Conservation (phyloP, 257 asterid genomes). For the Ballota nigra region DNA sequence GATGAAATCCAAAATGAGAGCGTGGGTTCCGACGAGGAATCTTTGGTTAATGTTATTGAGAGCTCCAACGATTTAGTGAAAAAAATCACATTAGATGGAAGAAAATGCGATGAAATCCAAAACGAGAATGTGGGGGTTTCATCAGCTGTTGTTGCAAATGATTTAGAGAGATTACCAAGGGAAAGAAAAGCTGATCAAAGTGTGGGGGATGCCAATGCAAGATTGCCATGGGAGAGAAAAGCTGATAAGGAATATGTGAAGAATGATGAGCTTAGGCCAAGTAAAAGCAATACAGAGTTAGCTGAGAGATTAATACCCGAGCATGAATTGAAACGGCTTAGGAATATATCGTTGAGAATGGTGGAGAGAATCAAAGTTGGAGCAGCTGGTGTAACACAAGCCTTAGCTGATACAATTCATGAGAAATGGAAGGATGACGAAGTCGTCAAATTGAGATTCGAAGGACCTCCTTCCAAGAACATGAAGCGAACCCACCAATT, state of each 20-base stretch:
- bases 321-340: slow-evolving; percentile 73
- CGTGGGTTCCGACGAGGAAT: no score
- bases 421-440: slow-evolving; percentile 81
- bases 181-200: not conserved
- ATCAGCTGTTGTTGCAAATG: slow-evolving; percentile 20
- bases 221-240: slow-evolving; percentile 53
- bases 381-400: slow-evolving; percentile 76
- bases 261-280: slow-evolving; percentile 28
- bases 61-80: no score
- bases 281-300: slow-evolving; percentile 36
- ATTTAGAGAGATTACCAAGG: not conserved
- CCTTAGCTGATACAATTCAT: slow-evolving; percentile 60
- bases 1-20: slow-evolving; percentile 8
- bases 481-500: slow-evolving; percentile 80
- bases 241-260: slow-evolving; percentile 15
- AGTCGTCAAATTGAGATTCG: slow-evolving; percentile 79
- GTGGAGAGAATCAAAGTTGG: slow-evolving; percentile 81
- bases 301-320: slow-evolving; percentile 81
- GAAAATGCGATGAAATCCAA: slow-evolving; percentile 6
- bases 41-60: no score
- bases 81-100: no score
- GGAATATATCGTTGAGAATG: slow-evolving; percentile 73
- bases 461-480: slow-evolving; percentile 76
- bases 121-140: slow-evolving; percentile 15
- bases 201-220: not conserved